Evolutionary conservation across 225 moss, liverwort and hornwort genomes (phyloP).

Genomic region (Polytrichum formosum): DNA sequence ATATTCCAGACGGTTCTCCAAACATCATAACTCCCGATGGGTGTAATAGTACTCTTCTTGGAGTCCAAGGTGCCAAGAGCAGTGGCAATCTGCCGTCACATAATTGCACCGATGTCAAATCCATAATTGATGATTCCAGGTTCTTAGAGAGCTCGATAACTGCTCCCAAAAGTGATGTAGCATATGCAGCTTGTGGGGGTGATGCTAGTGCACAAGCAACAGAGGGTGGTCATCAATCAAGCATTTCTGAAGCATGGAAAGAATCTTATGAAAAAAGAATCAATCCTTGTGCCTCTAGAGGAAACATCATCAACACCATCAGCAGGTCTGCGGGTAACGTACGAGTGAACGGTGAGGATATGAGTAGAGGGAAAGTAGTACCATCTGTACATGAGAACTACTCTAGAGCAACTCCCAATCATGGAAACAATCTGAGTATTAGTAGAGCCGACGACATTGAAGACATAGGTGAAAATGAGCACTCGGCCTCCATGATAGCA

Average conservation of each 20-base stretch:
- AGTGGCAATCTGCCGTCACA: too few relatives aligned
- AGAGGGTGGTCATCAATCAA: background rate
- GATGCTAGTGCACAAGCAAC: background rate
- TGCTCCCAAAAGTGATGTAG: background rate
- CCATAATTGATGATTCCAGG: background rate
- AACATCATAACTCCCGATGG: too few relatives aligned
- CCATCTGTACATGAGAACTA: background rate
- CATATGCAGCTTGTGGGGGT: background rate
- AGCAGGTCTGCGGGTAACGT: background rate
- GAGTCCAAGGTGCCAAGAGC: too few relatives aligned
- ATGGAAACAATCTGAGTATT: background rate
- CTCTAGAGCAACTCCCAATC: background rate
- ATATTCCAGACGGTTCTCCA: too few relatives aligned
- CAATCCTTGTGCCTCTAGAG: background rate
- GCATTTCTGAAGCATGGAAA: background rate
- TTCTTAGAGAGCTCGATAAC: background rate
- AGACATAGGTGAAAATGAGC: background rate
- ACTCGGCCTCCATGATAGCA: background rate
- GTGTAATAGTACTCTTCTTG: too few relatives aligned
- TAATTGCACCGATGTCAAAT: background rate
- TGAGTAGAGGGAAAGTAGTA: background rate
- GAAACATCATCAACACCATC: background rate
- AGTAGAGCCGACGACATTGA: background rate
- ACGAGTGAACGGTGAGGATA: background rate
- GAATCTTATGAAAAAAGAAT: background rate